Percentiles rank a stretch among this genome's conserved stretches.
Evolutionary conservation across 2,329 filamentous ascomycete genomes (phyloP).

Genomic region (Penicillium sp.): DNA sequence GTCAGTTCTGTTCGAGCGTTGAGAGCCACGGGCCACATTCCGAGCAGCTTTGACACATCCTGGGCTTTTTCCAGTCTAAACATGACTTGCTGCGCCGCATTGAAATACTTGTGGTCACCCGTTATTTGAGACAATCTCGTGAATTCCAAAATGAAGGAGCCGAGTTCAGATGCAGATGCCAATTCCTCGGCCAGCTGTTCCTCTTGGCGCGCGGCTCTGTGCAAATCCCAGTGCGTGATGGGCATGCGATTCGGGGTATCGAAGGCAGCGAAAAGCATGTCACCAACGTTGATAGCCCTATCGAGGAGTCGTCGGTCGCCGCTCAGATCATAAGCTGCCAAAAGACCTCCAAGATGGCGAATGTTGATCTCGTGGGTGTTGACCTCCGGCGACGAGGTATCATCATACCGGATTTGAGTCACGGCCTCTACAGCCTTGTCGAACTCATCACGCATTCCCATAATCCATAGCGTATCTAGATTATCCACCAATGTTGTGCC

Average conservation of each 20-base stretch:
- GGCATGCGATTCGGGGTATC: slow-evolving; percentile 93
- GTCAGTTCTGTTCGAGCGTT: slow-evolving; percentile 27
- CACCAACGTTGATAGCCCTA: slow-evolving; percentile 72
- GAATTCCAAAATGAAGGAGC: slow-evolving; percentile 44
- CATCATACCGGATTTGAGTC: slow-evolving; percentile 73
- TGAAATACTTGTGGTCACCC: slow-evolving; percentile 37
- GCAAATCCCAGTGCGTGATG: slow-evolving; percentile 50
- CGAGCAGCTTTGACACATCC: slow-evolving; percentile 35
- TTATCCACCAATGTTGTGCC: slow-evolving; percentile 79
- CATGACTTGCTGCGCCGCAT: slow-evolving; percentile 38
- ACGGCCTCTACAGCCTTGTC: slow-evolving; percentile 68
- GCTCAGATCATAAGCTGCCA: slow-evolving; percentile 80
- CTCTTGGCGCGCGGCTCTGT: slow-evolving; percentile 20
- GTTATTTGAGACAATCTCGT: slow-evolving; percentile 43
- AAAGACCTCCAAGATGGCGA: slow-evolving; percentile 77
- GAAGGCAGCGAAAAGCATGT: slow-evolving; percentile 74
- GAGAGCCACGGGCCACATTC: slow-evolving; percentile 41
- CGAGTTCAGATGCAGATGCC: slow-evolving; percentile 36
- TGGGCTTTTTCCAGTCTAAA: slow-evolving; percentile 35
- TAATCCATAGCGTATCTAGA: slow-evolving; percentile 80
- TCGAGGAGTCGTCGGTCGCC: slow-evolving; percentile 68
- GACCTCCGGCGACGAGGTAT: slow-evolving; percentile 62
- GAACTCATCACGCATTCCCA: slow-evolving; percentile 72
- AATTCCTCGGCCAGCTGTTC: slow-evolving; percentile 26
- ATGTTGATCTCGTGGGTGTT: slow-evolving; percentile 87